Evolutionary conservation across 2,329 filamentous ascomycete species (phyloP), one percentile per base, ranked within the genome.

Genomic region (Chrysoporthe cubensis): DNA sequence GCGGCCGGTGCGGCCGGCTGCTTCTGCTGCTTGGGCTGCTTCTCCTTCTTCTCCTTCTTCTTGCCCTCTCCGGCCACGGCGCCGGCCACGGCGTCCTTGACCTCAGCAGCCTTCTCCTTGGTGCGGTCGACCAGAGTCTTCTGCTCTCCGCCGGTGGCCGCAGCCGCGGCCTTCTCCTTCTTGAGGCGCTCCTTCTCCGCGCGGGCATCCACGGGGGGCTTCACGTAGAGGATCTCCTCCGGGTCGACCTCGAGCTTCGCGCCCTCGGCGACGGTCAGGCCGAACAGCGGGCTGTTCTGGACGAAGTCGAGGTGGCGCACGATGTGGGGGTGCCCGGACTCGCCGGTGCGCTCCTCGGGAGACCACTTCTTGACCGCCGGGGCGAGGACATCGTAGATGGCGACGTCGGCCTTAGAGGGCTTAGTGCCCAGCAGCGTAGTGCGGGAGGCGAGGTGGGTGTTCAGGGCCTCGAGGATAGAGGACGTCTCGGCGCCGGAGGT

Each of bases 151-250:
- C 81, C 84, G 5, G 84, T 85, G 2, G 85, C 87, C 1, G 86
- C 85, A 1, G 86, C 86, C 16, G 88, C 89, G 42, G 91, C 92
- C 85, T 97, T 97, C 82, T 97, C 94, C 85, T 96, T 97, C 90
- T 97, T 97, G 81, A 95, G 88, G 60, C 91, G 89, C 86, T 97
- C 94, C 85, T 97, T 97, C 85, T 97, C 95, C 66, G 94, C 94
- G 85, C 96, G 97, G 74, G 91, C 89, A 73, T 97, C 94, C 70
- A 95, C 88, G 26, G 92, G 92, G 73, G 95, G 95, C 82, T 96
- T 95, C 74, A 94, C 90, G 78, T 94, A 94, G 71, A 93, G 86
- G 69, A 98, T 87, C 74, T 94, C 91, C 74, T 94, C 89, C 62
- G 88, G 82, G 78, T 97, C 90, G 73, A 98, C 87, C 72, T 82